A percentile compares a stretch with the other conserved stretches of the same genome.
Evolutionary conservation across 345 rosid species (phyloP).

Genomic region (Citrus maxima): DNA sequence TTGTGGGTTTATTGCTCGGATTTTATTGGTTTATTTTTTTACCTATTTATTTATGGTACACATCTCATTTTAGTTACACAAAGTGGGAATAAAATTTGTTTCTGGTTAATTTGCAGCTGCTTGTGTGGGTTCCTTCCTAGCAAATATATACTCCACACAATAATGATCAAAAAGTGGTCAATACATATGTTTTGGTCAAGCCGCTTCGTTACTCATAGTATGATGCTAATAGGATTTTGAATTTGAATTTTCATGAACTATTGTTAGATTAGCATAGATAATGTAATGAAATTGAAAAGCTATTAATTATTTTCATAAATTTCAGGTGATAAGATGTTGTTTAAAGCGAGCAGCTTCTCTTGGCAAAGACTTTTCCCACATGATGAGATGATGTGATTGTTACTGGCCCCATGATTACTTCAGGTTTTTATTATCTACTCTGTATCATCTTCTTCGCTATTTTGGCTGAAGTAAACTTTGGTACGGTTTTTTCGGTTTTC

Average conservation of each 20-base stretch:
- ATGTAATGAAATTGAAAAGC: not conserved
- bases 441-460: too few relatives aligned
- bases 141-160: conserved; percentile 10
- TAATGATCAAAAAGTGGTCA: conserved; percentile 30
- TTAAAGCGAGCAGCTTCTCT: conserved; percentile 36
- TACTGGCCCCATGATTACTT: too few relatives aligned
- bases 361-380: conserved; percentile 36
- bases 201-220: not conserved
- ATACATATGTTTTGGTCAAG: not conserved
- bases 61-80: too few relatives aligned
- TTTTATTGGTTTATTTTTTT: too few relatives aligned
- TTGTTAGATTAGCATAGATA: conserved; percentile 20
- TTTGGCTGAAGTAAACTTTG: too few relatives aligned
- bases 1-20: too few relatives aligned
- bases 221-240: not conserved
- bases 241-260: not conserved
- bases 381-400: not conserved
- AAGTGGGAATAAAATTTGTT: too few relatives aligned
- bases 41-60: too few relatives aligned
- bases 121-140: too few relatives aligned
- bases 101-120: too few relatives aligned
- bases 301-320: not conserved
- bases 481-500: too few relatives aligned
- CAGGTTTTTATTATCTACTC: too few relatives aligned
- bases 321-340: conserved; percentile 33